Base-by-base conservation (phyloP, 257 asterid species). In the Solanum boliviense region DNA sequence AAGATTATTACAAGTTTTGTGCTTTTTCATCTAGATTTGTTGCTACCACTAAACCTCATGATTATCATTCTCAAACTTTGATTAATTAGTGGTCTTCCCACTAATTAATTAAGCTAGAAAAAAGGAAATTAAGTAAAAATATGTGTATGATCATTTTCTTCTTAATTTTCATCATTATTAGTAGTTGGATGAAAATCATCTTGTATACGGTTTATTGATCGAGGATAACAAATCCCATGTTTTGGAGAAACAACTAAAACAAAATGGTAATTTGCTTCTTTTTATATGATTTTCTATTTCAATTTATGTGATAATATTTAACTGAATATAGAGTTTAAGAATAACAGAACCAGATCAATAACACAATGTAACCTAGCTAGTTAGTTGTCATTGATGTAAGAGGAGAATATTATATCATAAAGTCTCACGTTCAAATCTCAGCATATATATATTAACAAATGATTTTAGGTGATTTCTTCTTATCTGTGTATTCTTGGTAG, bases 1-100 rank as follows among this genome's bases (percentile, higher is more conserved):
- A 94, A 48, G 95, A 94, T 88, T 93, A 93, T 70, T 91, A 93
- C 35, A 94, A 90, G 78, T 92, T 92, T 25, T 93, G 85, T 89
- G 94, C 98, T n/a, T 95, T 95, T 78, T 95, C 98, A 21, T 95
- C 96, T 3, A 93, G 98, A 79, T 95, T 94, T 75, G 98, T 91
- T 60, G 93, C 96, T n/a, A 87, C 93, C 0, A 90, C 36, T 16
- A 85, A 62, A 44, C 65, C 25, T 84, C 39, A 58, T 58, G n/a
- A 81, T 39, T 39, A 76, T 9, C 39, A 16, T 29, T 88, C 91
- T 46, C 94, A 88, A 35, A 90, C 87, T 65, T 36, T 78, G 87
- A 70, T 90, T 65, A 25, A 65, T 65, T 65, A n/a, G 72, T 65
- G 31, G 31, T 25, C 91, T 87, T 89, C 90, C 18, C 91, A 88